These are phyloP conservation scores for Podospora didyma DNA, from an alignment of 495 filamentous ascomycete species.

Conservation along the genomic window DNA sequence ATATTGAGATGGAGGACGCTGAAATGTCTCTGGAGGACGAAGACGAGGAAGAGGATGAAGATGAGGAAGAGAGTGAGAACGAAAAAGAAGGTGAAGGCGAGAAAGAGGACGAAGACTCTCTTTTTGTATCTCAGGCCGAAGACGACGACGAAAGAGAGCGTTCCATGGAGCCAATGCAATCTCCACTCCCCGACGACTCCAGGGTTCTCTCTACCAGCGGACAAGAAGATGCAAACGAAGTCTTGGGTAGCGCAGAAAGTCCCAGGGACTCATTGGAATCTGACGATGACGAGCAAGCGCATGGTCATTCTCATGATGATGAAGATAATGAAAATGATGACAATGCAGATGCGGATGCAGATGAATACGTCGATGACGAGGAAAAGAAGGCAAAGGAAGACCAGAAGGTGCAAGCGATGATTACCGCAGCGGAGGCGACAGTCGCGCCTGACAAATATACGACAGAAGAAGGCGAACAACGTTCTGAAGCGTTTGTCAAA, in stretches of 20 bases:
- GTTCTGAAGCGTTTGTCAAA: slow-evolving; percentile 61
- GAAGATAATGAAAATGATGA: slow-evolving; percentile 18
- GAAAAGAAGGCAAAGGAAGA: slow-evolving; percentile 59
- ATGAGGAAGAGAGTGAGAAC: no score
- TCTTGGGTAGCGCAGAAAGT: slow-evolving; percentile 9
- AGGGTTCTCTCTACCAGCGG: background rate
- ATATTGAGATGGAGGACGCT: slow-evolving; percentile 28
- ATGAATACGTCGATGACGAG: slow-evolving; percentile 36
- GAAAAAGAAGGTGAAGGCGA: no score
- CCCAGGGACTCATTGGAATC: slow-evolving; percentile 3
- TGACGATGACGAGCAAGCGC: background rate
- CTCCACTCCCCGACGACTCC: background rate
- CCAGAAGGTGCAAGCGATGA: slow-evolving; percentile 57
- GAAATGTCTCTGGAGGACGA: slow-evolving; percentile 14
- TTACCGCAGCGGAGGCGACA: slow-evolving; percentile 44
- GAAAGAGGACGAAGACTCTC: slow-evolving; percentile 13
- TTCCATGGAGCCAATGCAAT: background rate
- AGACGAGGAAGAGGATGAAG: slow-evolving; percentile 16
- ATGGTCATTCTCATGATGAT: background rate
- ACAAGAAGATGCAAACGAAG: slow-evolving; percentile 6
- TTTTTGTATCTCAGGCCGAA: slow-evolving; percentile 19
- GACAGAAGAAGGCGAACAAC: slow-evolving; percentile 52
- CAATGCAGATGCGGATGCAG: slow-evolving; percentile 9
- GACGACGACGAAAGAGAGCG: background rate
- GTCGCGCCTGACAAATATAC: slow-evolving; percentile 24